These are phyloP conservation scores for Rosa multiflora DNA, from an alignment of 306 rosid species.

Conservation along the genomic window DNA sequence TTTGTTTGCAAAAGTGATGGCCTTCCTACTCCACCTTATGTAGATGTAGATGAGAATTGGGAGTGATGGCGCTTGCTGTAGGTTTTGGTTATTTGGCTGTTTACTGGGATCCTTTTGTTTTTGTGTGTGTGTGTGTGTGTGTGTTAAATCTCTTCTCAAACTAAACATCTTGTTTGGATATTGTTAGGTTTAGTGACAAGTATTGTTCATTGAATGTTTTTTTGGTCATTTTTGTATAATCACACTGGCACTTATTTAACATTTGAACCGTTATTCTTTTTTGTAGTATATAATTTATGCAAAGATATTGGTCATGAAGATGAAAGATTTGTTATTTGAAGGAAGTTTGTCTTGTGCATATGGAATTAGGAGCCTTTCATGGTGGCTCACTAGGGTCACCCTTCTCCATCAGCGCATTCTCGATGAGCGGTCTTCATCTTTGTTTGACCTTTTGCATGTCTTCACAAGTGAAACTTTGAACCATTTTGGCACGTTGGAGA, in stretches of 20 bases:
- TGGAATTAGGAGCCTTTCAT: constrained; percentile 61
- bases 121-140: neutral
- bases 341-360: constrained; percentile 31
- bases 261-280: constrained; percentile 13
- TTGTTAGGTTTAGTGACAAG: too few species aligned
- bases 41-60: too few species aligned
- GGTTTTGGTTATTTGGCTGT: neutral
- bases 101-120: neutral
- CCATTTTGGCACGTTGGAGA: constrained; percentile 58
- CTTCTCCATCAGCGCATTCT: constrained; percentile 78
- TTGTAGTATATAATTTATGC: constrained; percentile 83
- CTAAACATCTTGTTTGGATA: neutral
- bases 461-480: constrained; percentile 47
- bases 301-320: constrained; percentile 69
- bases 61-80: neutral
- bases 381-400: constrained; percentile 84
- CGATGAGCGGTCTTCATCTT: constrained; percentile 74
- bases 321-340: constrained; percentile 52
- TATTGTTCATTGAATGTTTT: too few species aligned
- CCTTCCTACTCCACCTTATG: too few species aligned
- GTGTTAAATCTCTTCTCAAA: neutral
- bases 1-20: too few species aligned
- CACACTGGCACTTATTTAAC: neutral
- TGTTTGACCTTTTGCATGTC: constrained; percentile 72
- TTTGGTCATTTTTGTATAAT: too few species aligned